These are phyloP conservation scores for Chenopodium formosanum DNA, from an alignment of 148 eudicot species.

Conservation along the genomic window DNA sequence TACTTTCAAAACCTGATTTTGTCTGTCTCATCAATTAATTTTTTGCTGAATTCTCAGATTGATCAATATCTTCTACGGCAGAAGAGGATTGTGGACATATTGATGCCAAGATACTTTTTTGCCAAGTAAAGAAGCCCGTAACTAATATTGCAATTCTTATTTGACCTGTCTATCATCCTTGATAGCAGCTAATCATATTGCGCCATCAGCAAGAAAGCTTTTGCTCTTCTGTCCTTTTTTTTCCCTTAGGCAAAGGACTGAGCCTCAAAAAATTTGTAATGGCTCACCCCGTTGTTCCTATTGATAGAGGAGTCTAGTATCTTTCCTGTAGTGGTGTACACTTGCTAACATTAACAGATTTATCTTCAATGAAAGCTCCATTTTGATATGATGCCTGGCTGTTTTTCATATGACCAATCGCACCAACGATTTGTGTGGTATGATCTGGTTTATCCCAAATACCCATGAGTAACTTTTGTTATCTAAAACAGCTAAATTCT, in stretches of 20 bases:
- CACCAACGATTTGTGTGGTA: not conserved
- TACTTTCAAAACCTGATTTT: not conserved
- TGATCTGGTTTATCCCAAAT: not conserved
- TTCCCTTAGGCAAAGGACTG: constrained; percentile 12
- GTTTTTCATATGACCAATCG: not conserved
- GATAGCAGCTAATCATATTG: constrained; percentile 22
- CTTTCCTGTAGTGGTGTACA: constrained; percentile 14
- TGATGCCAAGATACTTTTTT: not conserved
- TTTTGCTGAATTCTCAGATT: constrained; percentile 7
- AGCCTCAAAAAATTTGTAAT: not conserved
- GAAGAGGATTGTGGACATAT: not conserved
- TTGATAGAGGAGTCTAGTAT: not conserved
- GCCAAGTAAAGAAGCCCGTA: not conserved
- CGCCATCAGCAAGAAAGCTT: constrained; percentile 6
- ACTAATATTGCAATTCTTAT: constrained; percentile 4
- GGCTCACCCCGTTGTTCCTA: constrained; percentile 3
- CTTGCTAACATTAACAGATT: constrained; percentile 17
- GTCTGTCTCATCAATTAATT: not conserved
- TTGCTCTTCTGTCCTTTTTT: constrained; percentile 1
- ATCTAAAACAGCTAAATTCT: not conserved
- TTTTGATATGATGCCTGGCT: not conserved
- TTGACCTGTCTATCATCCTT: constrained; percentile 16
- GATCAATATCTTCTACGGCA: constrained; percentile 1
- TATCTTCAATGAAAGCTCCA: constrained; percentile 17
- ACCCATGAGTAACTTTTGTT: not conserved